Evolutionary conservation across 2,329 filamentous ascomycete species (phyloP), one percentile per base, ranked within the genome.

Genomic region (Aspergillus pseudotamarii): DNA sequence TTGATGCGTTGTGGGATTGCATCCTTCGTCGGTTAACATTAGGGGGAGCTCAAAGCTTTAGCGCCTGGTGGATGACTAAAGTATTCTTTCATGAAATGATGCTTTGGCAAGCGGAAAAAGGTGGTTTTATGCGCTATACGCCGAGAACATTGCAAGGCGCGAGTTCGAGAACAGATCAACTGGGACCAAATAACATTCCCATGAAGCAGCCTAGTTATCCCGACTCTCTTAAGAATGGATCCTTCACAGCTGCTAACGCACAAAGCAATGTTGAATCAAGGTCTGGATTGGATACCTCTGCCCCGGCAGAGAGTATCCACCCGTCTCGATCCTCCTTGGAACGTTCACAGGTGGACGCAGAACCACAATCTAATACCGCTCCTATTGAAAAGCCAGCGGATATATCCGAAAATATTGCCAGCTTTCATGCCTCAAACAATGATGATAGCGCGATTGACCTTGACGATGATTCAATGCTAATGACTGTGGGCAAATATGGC

Each of bases 81-180:
- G 94, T 94, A 62, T 98, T 94, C 84, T 87, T 97, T 58, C 94
- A 97, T 73, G 94, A 98, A 80, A 96, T 96, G 92, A 88, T 93
- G 57, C 85, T 91, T 62, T 97, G 96, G 85, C 83, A 97, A 69
- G 93, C 92, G 0, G 93, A 96, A 72, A 89, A 94, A 71, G 94
- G 94, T 57, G 94, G 94, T 0, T 97, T 97, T 74, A 89, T 97
- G 82, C 83, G 84, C 36, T 82, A 84, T 65, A 76, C 78, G 3
- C 79, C 79, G 2, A 73, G 71, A 50, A 73, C 74, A 28, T 63
- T 78, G 56, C 75, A 74, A 53, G 71, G 66, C 48, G 68, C 72
- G 23, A 66, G 61, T 1, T 68, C 75, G 53, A 68, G 65, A 8
- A 48, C 67, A 0, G 69, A 76, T 60, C 69, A 69, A 28, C 53